Evolutionary conservation across 768 basidiomycete genomes (phyloP).

Genomic region (Suillus discolor): DNA sequence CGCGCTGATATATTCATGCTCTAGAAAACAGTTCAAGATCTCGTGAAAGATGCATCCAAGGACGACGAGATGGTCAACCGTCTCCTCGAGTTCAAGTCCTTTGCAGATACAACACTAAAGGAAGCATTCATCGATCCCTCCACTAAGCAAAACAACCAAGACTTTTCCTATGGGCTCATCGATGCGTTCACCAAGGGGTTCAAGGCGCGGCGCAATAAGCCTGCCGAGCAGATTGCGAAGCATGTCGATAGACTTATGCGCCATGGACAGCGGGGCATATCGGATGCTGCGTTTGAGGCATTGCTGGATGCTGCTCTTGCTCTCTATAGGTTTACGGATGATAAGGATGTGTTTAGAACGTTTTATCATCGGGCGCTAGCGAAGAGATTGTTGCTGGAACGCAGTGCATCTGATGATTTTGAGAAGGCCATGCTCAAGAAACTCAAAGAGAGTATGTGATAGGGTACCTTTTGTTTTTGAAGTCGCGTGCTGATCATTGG

Average conservation of each 20-base stretch:
- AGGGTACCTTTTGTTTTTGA: not conserved
- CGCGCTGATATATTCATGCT: not conserved
- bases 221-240: constrained; percentile 93
- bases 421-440: constrained; percentile 85
- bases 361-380: constrained; percentile 90
- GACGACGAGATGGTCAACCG: constrained; percentile 82
- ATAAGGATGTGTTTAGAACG: constrained; percentile 92
- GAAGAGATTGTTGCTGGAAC: constrained; percentile 83
- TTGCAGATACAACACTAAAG: constrained; percentile 52
- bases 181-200: constrained; percentile 79
- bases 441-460: constrained; percentile 72
- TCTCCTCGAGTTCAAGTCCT: constrained; percentile 67
- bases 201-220: constrained; percentile 75
- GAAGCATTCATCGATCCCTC: constrained; percentile 51
- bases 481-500: constrained; percentile 18
- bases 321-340: constrained; percentile 85
- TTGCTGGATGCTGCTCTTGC: constrained; percentile 67
- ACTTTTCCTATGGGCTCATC: constrained; percentile 66
- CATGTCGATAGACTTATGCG: constrained; percentile 88
- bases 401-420: constrained; percentile 84
- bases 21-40: constrained; percentile 58
- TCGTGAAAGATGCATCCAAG: constrained; percentile 60
- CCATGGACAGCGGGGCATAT: constrained; percentile 73
- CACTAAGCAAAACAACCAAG: constrained; percentile 45
- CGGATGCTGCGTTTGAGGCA: constrained; percentile 63